phyloP scores from a whole-genome alignment of 140 eudicot genomes.

The Anethum foeniculum region DNA sequence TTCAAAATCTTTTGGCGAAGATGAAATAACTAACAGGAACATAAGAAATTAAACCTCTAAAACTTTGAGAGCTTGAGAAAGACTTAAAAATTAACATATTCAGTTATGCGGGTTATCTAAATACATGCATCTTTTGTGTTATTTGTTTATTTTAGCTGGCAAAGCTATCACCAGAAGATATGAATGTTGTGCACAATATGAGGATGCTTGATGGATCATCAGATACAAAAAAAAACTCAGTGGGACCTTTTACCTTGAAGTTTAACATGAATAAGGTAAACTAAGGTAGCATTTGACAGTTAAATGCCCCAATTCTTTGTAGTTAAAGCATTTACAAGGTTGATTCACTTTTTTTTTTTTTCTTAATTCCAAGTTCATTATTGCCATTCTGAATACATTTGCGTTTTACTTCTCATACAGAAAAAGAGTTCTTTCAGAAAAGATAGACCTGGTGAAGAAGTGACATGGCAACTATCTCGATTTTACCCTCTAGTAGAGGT shows the following conservation, averaged over 20 bases:
- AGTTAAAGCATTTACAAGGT: background rate
- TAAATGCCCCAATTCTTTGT: background rate
- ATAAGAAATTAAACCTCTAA: background rate
- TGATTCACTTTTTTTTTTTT: background rate
- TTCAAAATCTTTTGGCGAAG: background rate
- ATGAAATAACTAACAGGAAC: background rate
- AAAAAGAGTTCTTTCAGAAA: conserved; percentile 70
- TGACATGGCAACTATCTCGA: conserved; percentile 84
- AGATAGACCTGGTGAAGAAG: conserved; percentile 77
- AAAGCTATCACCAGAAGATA: conserved; percentile 62
- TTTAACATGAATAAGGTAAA: conserved; percentile 76
- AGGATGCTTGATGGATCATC: conserved; percentile 66
- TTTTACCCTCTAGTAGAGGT: conserved; percentile 96
- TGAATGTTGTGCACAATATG: conserved; percentile 75
- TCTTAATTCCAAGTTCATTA: background rate
- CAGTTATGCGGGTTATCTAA: background rate
- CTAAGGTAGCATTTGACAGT: background rate
- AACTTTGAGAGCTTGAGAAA: background rate
- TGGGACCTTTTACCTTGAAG: conserved; percentile 52
- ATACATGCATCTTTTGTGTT: background rate
- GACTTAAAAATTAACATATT: background rate
- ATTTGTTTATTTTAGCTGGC: conserved; percentile 49
- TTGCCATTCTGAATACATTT: background rate
- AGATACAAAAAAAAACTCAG: conserved; percentile 58
- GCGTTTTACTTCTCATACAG: conserved; percentile 22